Percentiles rank a stretch among this genome's conserved stretches.
Conservation (phyloP, 768 basidiomycete genomes). For the Hydnomerulius pinastri region DNA sequence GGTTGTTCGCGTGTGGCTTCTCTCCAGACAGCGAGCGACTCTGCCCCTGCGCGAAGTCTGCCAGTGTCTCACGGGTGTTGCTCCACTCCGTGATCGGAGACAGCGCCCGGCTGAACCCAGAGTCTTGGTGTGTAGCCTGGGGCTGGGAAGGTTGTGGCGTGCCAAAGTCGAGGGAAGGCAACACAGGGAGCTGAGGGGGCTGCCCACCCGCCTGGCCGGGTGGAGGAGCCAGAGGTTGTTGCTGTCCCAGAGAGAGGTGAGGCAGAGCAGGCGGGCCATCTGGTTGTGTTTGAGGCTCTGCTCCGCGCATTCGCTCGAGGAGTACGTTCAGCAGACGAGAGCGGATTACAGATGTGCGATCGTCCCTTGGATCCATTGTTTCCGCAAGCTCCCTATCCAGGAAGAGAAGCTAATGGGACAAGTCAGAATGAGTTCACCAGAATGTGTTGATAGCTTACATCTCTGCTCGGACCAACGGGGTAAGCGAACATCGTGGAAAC, state of each 20-base stretch:
- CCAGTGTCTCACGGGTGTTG: conserved; percentile 29
- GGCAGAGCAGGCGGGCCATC: conserved; percentile 17
- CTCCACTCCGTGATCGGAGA: conserved; percentile 70
- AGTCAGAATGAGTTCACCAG: conserved; percentile 15
- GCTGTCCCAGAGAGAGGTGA: conserved; percentile 21
- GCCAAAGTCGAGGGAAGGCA: conserved; percentile 63
- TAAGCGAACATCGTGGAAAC: conserved; percentile 91
- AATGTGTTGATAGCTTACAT: conserved; percentile 53
- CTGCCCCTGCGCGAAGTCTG: conserved; percentile 16
- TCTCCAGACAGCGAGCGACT: conserved; percentile 19
- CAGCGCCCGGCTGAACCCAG: conserved; percentile 37
- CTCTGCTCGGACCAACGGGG: conserved; percentile 80
- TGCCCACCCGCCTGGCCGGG: conserved; percentile 10
- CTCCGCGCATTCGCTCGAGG: conserved; percentile 59
- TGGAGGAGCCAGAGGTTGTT: conserved; percentile 29
- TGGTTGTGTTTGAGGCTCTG: conserved; percentile 19
- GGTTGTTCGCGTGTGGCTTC: conserved; percentile 15
- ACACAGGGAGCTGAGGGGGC: conserved; percentile 38
- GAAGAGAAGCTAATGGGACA: conserved; percentile 66
- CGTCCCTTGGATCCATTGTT: conserved; percentile 72
- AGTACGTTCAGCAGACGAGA: conserved; percentile 63
- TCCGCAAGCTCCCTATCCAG: conserved; percentile 84
- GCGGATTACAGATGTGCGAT: conserved; percentile 72
- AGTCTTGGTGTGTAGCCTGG: conserved; percentile 23
- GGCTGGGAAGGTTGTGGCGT: conserved; percentile 13